Evolutionary conservation across 1,284 basidiomycete genomes (phyloP), one percentile per base, ranked within the genome.

Genomic region (Peniophora sp.): DNA sequence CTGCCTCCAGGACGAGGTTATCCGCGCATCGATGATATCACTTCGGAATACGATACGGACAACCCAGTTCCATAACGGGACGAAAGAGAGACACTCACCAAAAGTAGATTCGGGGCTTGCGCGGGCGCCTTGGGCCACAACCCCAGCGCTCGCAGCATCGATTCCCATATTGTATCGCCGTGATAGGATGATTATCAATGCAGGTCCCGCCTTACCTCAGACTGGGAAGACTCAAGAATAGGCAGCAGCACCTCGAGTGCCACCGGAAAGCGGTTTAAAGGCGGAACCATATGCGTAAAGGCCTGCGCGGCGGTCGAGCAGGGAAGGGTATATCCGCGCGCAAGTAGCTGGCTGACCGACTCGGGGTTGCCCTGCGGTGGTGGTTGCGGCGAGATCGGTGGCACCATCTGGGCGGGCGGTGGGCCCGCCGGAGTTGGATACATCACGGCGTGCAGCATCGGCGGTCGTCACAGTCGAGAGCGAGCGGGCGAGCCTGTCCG

Each of bases 161-260:
- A 12, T 32, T 5, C 27, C 27, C 27, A 12, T 5, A 5, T 32
- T 32, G 27, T 32, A 32, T 32, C 27, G 27, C 27, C 27, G 27
- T 12, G 27, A 32, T 32, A 32, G 5, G 27, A 32, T 32, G 27
- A 32, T 32, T 32, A 32, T 32, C 27, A 32, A 32, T 5, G 27
- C 27, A 12, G 12, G 12, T 32, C 27, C 27, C 12, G 27, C 27
- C 12, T 59, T 49, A 83, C 80, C 69, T 82, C 77, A 51, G 69
- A 65, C 48, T 71, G 62, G 48, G 69, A 67, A 56, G 68, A 68
- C 57, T 81, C 82, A 57, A 88, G 74, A 58, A 85, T 68, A 20
- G 85, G 85, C 63, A 88, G 69, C 58, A 89, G 68, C 68, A 79
- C 80, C 68, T 89, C 86, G 58, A 89, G 76, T 61, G 85, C 84